Conservation (phyloP, 2,329 filamentous ascomycete genomes). For the Diaporthe capsici region DNA sequence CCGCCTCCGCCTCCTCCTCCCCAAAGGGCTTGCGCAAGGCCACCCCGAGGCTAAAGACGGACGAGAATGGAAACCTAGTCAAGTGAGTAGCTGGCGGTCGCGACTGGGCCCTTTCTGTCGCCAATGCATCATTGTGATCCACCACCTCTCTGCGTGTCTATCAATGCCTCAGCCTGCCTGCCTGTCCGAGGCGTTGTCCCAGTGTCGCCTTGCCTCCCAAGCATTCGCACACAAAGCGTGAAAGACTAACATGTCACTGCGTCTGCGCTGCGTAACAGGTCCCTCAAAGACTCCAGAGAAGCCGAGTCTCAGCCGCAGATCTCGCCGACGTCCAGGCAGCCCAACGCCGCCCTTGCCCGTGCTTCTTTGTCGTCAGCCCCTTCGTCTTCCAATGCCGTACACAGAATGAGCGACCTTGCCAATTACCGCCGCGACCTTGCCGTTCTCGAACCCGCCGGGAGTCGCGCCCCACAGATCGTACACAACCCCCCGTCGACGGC, state of each 20-base stretch:
- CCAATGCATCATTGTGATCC: slow-evolving; percentile 34
- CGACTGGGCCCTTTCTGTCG: slow-evolving; percentile 14
- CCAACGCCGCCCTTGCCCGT: slow-evolving; percentile 45
- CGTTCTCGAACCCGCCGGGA: slow-evolving; percentile 74
- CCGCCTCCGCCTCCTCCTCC: slow-evolving; percentile 45
- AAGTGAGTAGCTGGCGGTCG: slow-evolving; percentile 50
- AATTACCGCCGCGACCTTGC: slow-evolving; percentile 81
- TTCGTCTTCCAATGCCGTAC: slow-evolving; percentile 65
- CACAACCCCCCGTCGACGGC: slow-evolving; percentile 69
- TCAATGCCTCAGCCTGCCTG: slow-evolving; percentile 47
- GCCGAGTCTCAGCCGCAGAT: slow-evolving; percentile 56
- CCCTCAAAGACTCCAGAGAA: slow-evolving; percentile 55
- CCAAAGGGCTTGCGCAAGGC: slow-evolving; percentile 51
- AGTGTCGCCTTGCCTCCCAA: slow-evolving; percentile 5
- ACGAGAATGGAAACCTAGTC: slow-evolving; percentile 62
- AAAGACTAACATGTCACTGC: slow-evolving; percentile 50
- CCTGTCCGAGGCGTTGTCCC: slow-evolving; percentile 42
- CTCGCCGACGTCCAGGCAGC: slow-evolving; percentile 61
- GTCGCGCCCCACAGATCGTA: slow-evolving; percentile 62
- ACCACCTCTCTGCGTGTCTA: neutral
- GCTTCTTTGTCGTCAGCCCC: slow-evolving; percentile 57
- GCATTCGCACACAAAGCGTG: slow-evolving; percentile 13
- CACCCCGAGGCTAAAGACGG: slow-evolving; percentile 68
- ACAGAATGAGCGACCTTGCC: slow-evolving; percentile 72
- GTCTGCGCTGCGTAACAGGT: slow-evolving; percentile 47